Conservation (phyloP, 257 asterid genomes). For the Linaria vulgaris region DNA sequence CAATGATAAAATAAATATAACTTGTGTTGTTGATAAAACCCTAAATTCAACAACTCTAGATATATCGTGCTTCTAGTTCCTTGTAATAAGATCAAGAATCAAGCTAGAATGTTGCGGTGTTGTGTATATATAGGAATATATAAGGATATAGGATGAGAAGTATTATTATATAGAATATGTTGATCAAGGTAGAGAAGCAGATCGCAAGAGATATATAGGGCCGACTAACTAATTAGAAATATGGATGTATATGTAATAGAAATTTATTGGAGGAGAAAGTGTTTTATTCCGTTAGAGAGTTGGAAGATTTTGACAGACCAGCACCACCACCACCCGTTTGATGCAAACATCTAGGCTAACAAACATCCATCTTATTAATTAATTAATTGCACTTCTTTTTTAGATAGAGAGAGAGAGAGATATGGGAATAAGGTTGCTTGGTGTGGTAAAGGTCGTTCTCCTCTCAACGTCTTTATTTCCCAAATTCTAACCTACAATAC, state of each 20-base stretch:
- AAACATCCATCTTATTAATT: background rate
- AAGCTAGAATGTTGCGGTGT: too few species aligned
- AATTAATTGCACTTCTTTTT: background rate
- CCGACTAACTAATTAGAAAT: background rate
- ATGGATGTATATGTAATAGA: background rate
- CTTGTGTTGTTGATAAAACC: constrained; percentile 8
- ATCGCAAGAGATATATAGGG: too few species aligned
- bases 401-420: constrained; percentile 27
- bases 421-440: constrained; percentile 44
- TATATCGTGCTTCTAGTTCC: background rate
- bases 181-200: too few species aligned
- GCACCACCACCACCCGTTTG: constrained; percentile 75
- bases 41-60: constrained; percentile 19
- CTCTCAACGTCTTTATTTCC: constrained; percentile 55
- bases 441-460: constrained; percentile 52
- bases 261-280: too few species aligned
- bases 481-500: constrained; percentile 59
- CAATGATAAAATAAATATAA: too few species aligned
- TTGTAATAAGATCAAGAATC: too few species aligned
- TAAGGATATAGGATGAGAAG: too few species aligned
- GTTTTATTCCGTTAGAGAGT: constrained; percentile 57
- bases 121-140: background rate
- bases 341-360: constrained; percentile 82
- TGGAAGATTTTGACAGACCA: constrained; percentile 60
- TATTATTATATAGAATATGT: too few species aligned